A percentile compares a stretch with the other conserved stretches of the same genome.
Conservation (phyloP, 768 basidiomycete species). For the Vararia minispora region DNA sequence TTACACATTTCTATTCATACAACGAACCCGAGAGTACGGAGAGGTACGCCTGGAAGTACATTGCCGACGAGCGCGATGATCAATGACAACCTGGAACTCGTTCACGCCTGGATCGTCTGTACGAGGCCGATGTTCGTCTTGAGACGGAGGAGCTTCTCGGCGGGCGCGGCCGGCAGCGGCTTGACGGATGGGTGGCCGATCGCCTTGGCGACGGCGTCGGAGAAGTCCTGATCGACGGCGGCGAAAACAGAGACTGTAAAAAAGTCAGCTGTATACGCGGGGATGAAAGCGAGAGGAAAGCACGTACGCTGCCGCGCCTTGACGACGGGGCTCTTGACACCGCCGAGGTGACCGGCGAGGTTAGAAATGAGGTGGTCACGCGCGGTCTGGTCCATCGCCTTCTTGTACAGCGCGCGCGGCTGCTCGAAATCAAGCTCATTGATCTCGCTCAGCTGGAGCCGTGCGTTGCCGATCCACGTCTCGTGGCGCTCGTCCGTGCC, state of each 20-base stretch:
- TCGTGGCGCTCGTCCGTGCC: conserved; percentile 43
- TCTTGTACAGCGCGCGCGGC: conserved; percentile 56
- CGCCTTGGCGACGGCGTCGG: conserved; percentile 69
- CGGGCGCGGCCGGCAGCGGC: conserved; percentile 54
- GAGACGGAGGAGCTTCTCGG: conserved; percentile 44
- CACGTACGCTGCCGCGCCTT: conserved; percentile 57
- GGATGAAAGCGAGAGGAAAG: background rate
- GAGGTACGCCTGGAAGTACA: too few relatives aligned
- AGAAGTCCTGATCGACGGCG: conserved; percentile 62
- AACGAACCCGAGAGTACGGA: too few relatives aligned
- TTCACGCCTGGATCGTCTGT: too few relatives aligned
- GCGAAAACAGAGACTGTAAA: conserved; percentile 65
- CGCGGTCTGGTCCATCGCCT: conserved; percentile 54
- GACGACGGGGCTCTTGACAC: conserved; percentile 49
- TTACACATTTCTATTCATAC: too few relatives aligned
- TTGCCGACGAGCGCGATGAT: too few relatives aligned
- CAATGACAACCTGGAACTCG: too few relatives aligned
- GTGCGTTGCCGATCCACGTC: conserved; percentile 61
- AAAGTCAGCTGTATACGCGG: background rate
- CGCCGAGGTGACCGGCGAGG: conserved; percentile 48
- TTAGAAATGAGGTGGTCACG: conserved; percentile 57
- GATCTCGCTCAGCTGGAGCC: conserved; percentile 58
- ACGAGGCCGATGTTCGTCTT: conserved; percentile 16
- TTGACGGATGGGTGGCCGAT: conserved; percentile 46
- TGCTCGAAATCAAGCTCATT: conserved; percentile 89